Evolutionary conservation across 495 filamentous ascomycete species (phyloP), one percentile per base, ranked within the genome.

Genomic region (Corynascus novoguineensis): DNA sequence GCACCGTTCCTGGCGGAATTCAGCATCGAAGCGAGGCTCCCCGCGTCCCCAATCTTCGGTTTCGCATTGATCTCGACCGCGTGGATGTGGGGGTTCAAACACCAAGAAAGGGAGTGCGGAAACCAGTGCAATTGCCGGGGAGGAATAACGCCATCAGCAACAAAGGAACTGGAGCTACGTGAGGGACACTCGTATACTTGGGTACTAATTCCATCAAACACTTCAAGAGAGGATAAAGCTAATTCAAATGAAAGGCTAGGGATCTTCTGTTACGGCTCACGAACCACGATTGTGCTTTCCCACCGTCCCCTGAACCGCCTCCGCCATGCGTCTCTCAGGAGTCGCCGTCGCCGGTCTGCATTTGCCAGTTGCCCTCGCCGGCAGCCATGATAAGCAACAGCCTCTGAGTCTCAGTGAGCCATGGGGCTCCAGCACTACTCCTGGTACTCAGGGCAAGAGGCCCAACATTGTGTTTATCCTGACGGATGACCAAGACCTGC

Each of bases 391-490:
- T 4, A 57, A 63, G 17, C 52, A 44, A 11, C n/a, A n/a, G n/a
- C 29, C 53, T 0, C 34, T 60, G 8, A 41, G 51, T 17, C n/a
- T 38, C n/a, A 10, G 29, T 17, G 25, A 52, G 48, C 22, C 57
- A 37, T n/a, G 55, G 38, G 47, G 31, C 3, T 47, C 28, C 31
- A 28, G 47, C n/a, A 28, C 31, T n/a, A n/a, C 42, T 27, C 38
- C 49, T 0, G 40, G 32, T 2, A n/a, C 51, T n/a, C 27, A 49
- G 24, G 53, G 38, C 2, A 57, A 58, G 44, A 60, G 57, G 38
- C 81, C 82, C 4, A 86, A 86, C 58, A 77, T 86, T 53, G 71
- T 87, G 21, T 85, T 87, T 57, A 73, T 87, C 44, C 71, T 87
- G 24, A 85, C 83, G 0, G 84, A 87, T 55, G 83, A 87, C 62